Conservation (phyloP, 352 stramenopile species). For the Pythium grandisporangium region DNA sequence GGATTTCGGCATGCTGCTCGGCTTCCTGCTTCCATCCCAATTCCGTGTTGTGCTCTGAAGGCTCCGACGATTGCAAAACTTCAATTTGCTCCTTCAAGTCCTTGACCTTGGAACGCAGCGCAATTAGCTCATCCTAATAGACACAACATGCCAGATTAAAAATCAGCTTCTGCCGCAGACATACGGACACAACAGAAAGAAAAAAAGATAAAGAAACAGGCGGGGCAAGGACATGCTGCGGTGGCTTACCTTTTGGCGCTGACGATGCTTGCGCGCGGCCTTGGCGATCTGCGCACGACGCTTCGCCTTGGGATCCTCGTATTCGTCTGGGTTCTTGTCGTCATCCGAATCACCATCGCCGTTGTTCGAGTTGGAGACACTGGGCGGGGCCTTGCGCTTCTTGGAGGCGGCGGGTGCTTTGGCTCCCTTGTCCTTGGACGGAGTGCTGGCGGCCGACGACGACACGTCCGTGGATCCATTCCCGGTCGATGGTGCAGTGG, state of each 20-base stretch:
- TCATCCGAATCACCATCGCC: constrained; percentile 40
- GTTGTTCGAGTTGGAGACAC: constrained; percentile 17
- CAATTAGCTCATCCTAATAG: constrained; percentile 69
- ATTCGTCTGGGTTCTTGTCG: constrained; percentile 63
- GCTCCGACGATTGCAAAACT: constrained; percentile 81
- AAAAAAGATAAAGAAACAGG: too few relatives aligned
- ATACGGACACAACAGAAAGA: too few relatives aligned
- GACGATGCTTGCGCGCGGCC: constrained; percentile 78
- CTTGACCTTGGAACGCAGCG: constrained; percentile 80
- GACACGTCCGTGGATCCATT: constrained; percentile 1
- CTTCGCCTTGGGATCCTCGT: constrained; percentile 81
- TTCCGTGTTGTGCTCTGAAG: constrained; percentile 85
- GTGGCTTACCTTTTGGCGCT: constrained; percentile 68
- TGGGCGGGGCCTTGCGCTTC: constrained; percentile 62
- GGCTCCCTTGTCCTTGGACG: constrained; percentile 9
- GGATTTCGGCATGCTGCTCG: constrained; percentile 83
- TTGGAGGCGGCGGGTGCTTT: constrained; percentile 55
- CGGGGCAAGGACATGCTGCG: too few relatives aligned
- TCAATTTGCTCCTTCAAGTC: constrained; percentile 87
- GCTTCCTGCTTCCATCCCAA: constrained; percentile 85
- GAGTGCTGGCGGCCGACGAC: constrained; percentile 4
- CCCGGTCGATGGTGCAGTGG: constrained; percentile 7
- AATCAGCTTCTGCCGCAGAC: not conserved
- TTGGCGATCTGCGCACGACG: constrained; percentile 84
- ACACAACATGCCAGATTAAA: not conserved